A percentile compares a stretch with the other conserved stretches of the same genome.
Evolutionary conservation across 2,329 filamentous ascomycete genomes (phyloP).

Genomic region (Davidsoniella virescens): DNA sequence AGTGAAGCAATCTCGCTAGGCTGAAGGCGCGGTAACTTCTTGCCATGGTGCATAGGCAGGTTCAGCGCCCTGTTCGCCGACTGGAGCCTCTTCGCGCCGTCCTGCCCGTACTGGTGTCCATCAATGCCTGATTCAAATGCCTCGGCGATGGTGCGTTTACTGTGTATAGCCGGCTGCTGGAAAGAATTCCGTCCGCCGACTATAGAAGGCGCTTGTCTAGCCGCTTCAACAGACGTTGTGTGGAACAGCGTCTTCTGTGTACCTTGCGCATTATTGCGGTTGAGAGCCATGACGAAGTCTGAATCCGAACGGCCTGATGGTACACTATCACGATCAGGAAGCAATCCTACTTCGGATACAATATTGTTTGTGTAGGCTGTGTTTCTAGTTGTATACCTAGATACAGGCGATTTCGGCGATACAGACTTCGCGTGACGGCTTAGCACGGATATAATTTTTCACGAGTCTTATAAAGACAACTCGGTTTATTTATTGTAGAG

Average conservation of each 20-base stretch:
- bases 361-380: too few species aligned
- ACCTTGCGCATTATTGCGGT: too few species aligned
- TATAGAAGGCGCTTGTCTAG: background rate
- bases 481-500: too few species aligned
- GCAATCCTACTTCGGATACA: too few species aligned
- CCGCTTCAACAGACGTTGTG: constrained; percentile 10
- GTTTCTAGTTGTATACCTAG: too few species aligned
- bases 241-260: constrained; percentile 2
- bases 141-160: constrained; percentile 7
- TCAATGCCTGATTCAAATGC: constrained; percentile 6
- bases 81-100: background rate
- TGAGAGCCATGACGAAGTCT: too few species aligned
- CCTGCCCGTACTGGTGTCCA: background rate
- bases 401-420: too few species aligned
- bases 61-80: background rate
- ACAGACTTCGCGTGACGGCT: too few species aligned
- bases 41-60: background rate
- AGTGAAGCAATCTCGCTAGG: constrained; percentile 32
- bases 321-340: too few species aligned
- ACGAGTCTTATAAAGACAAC: too few species aligned
- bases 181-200: background rate
- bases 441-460: too few species aligned
- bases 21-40: constrained; percentile 17
- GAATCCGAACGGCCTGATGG: too few species aligned
- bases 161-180: constrained; percentile 1